These are phyloP conservation scores for Furcasterigmium furcatum DNA, from an alignment of 2,329 filamentous ascomycete genomes.

Conservation along the genomic window DNA sequence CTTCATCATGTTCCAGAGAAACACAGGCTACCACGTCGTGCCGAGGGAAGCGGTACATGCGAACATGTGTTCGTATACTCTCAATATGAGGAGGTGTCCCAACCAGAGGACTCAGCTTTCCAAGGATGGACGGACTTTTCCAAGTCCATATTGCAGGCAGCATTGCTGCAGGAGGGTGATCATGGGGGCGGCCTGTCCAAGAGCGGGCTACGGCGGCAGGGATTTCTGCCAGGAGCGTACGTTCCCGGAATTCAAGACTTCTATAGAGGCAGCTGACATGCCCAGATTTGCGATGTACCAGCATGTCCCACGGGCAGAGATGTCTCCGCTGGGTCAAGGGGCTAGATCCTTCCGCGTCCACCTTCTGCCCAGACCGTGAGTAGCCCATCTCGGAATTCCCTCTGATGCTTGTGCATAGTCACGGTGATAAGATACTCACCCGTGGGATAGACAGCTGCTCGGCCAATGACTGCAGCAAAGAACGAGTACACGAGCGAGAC, in stretches of 20 bases:
- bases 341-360: constrained; percentile 9
- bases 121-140: constrained; percentile 4
- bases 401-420: no score
- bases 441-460: constrained; percentile 26
- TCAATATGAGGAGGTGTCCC: constrained; percentile 6
- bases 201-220: not conserved
- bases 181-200: constrained; percentile 5
- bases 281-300: constrained; percentile 8
- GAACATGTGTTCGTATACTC: constrained; percentile 5
- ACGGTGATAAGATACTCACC: no score
- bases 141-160: constrained; percentile 8
- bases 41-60: not conserved
- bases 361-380: constrained; percentile 11
- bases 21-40: not conserved
- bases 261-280: rapidly evolving
- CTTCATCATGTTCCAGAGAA: no score
- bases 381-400: not conserved
- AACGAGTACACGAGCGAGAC: constrained; percentile 12
- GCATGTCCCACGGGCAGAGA: constrained; percentile 5
- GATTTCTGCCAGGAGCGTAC: constrained; percentile 10
- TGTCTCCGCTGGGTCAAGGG: constrained; percentile 10
- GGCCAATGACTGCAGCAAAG: constrained; percentile 16
- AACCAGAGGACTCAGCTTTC: constrained; percentile 6
- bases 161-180: constrained; percentile 14
- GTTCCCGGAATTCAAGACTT: not conserved